Evolutionary conservation across 352 stramenopile species (phyloP), one percentile per base, ranked within the genome.

Genomic region (Globisporangium iwayamae): DNA sequence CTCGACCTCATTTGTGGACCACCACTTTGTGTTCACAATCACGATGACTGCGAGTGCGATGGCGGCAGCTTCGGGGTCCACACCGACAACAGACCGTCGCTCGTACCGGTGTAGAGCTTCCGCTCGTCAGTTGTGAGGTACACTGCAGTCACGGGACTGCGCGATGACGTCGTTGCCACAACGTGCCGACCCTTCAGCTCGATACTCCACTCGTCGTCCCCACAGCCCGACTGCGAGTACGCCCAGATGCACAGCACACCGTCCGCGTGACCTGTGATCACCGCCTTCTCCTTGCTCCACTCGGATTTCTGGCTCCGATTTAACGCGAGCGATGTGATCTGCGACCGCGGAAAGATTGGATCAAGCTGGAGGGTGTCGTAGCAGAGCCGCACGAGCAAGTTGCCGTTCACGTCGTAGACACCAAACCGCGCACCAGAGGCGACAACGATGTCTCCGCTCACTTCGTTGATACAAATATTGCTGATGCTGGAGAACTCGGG

Each of bases 371-470:
- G 60, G 39, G 78, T 65, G 8, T 78, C 78, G 51, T 76, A 68
- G 60, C 74, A 72, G 57, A 92, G 62, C 5, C 75, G 71, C 38
- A 78, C 78, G 3, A 87, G 74, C 30, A 88, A 53, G 8, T 67
- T 67, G 39, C 81, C 83, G 41, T 92, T 92, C 46, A 92, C 68
- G 53, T 92, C 82, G 62, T 76, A 90, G 18, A 92, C 82, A 0
- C 73, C 77, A 30, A 90, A 90, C 10, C 72, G 64, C 8, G 67
- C 60, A 8, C 76, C 78, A n/a, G 67, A 63, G 4, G 80, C 75
- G 9, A 89, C 76, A 4, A 82, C 60, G 11, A 92, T 81, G 56
- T 92, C 82, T 32, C 83, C 83, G 1, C 68, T 83, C 25, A 87
- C 69, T 53, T 87, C 76, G 63, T 89, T 87, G 55, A 92, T 90